These are phyloP conservation scores for Trypanosoma theileri DNA, from an alignment of 208 protist genomes.

Conservation along the genomic window DNA sequence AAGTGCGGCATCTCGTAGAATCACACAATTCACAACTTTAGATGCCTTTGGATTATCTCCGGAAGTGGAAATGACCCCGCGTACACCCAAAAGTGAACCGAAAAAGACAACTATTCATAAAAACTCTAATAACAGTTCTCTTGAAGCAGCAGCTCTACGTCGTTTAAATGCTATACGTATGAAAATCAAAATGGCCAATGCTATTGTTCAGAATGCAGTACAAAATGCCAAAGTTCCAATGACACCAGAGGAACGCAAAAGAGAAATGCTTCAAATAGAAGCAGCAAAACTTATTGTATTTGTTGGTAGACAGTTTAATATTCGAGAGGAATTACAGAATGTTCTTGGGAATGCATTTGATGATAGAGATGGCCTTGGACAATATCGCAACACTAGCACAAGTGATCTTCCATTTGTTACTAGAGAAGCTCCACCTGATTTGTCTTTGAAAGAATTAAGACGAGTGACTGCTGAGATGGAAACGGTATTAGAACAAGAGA, in stretches of 20 bases:
- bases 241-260: constrained; percentile 34
- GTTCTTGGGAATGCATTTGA: constrained; percentile 18
- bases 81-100: too few species aligned
- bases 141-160: background rate
- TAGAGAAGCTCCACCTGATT: constrained; percentile 15
- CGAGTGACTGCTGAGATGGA: constrained; percentile 13
- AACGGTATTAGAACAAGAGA: constrained; percentile 2
- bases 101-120: background rate
- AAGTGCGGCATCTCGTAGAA: too few species aligned
- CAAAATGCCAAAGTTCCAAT: background rate
- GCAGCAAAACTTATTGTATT: constrained; percentile 71
- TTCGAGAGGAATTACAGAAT: constrained; percentile 41
- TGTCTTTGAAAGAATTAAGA: constrained; percentile 20
- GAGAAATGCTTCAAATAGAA: constrained; percentile 59
- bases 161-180: constrained; percentile 7
- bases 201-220: constrained; percentile 9
- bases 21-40: too few species aligned
- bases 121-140: background rate
- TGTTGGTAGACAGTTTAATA: constrained; percentile 69
- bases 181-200: constrained; percentile 15
- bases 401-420: background rate
- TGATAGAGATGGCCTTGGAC: constrained; percentile 15
- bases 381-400: background rate
- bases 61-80: too few species aligned
- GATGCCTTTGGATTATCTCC: too few species aligned